phyloP scores from a whole-genome alignment of 805 yeast species.

The Cyberlindnera euphorbiiphila region DNA sequence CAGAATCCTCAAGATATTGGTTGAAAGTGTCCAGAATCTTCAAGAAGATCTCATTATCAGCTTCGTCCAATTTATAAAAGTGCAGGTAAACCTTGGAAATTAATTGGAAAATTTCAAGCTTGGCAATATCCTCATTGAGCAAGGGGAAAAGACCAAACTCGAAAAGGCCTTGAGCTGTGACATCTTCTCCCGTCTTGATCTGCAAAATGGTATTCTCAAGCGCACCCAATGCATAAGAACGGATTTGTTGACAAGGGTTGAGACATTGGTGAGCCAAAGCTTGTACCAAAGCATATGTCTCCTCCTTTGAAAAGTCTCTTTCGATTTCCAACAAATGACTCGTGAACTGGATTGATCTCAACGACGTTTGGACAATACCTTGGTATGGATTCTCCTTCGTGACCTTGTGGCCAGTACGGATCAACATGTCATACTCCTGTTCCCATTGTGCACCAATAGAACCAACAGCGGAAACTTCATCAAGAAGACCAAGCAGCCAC shows the following conservation, averaged over 20 bases:
- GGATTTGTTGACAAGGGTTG: conserved; percentile 78
- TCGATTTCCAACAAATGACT: conserved; percentile 41
- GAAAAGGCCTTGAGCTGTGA: conserved; percentile 53
- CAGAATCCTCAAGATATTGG: conserved; percentile 35
- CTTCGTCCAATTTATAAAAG: conserved; percentile 35
- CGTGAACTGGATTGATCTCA: conserved; percentile 60
- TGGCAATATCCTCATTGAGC: conserved; percentile 62
- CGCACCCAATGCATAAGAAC: conserved; percentile 59
- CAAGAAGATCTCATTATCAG: conserved; percentile 36
- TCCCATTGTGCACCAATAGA: conserved; percentile 78
- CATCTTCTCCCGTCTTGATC: conserved; percentile 32
- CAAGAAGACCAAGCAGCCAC: conserved; percentile 65
- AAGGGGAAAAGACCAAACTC: conserved; percentile 76
- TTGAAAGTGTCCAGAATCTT: conserved; percentile 37
- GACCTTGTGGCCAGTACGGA: conserved; percentile 40
- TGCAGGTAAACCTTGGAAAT: conserved; percentile 63
- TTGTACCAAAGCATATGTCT: conserved; percentile 58
- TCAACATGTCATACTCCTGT: conserved; percentile 48
- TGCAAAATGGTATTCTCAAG: conserved; percentile 47
- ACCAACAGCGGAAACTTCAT: conserved; percentile 78
- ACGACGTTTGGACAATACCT: conserved; percentile 53
- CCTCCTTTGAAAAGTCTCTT: conserved; percentile 31
- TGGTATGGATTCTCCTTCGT: conserved; percentile 46
- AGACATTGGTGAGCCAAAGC: conserved; percentile 86
- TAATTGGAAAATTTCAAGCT: conserved; percentile 61